These are phyloP conservation scores for Flueggea neowawraea DNA, from an alignment of 441 rosid species.

Conservation along the genomic window DNA sequence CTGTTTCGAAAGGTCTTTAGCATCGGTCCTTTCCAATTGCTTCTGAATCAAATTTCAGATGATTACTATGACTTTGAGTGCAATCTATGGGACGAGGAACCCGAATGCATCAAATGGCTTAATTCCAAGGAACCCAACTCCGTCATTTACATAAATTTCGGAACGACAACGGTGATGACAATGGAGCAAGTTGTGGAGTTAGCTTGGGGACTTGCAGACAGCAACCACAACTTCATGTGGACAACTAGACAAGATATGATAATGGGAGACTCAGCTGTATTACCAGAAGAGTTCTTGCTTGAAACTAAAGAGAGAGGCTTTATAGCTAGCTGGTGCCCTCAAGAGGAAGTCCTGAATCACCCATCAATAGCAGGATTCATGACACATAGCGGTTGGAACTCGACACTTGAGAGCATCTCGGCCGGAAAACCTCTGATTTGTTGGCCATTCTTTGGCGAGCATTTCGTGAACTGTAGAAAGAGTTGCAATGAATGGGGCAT, in stretches of 20 bases:
- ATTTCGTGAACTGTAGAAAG: conserved; percentile 44
- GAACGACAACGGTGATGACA: conserved; percentile 42
- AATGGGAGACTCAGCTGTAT: conserved; percentile 33
- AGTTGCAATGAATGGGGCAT: conserved; percentile 49
- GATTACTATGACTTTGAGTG: conserved; percentile 17
- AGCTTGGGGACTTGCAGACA: conserved; percentile 50
- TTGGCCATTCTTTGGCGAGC: conserved; percentile 64
- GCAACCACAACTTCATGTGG: conserved; percentile 47
- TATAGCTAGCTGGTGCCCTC: too few relatives aligned
- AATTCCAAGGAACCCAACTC: conserved; percentile 33
- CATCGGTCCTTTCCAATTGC: conserved; percentile 36
- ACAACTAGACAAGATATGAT: conserved; percentile 40
- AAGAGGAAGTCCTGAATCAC: conserved; percentile 49
- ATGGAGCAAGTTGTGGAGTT: conserved; percentile 37
- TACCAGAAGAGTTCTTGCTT: conserved; percentile 35
- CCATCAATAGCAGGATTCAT: conserved; percentile 42
- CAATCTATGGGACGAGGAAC: conserved; percentile 48
- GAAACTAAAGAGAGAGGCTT: conserved; percentile 43
- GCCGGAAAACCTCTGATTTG: conserved; percentile 51
- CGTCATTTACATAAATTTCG: conserved; percentile 48
- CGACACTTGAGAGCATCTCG: conserved; percentile 40
- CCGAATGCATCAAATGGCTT: conserved; percentile 43
- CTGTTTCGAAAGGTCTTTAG: conserved; percentile 19
- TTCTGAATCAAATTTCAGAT: conserved; percentile 15
- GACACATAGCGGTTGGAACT: conserved; percentile 62